Base-by-base conservation (phyloP, 805 yeast species). In the Starmerella cellae region DNA sequence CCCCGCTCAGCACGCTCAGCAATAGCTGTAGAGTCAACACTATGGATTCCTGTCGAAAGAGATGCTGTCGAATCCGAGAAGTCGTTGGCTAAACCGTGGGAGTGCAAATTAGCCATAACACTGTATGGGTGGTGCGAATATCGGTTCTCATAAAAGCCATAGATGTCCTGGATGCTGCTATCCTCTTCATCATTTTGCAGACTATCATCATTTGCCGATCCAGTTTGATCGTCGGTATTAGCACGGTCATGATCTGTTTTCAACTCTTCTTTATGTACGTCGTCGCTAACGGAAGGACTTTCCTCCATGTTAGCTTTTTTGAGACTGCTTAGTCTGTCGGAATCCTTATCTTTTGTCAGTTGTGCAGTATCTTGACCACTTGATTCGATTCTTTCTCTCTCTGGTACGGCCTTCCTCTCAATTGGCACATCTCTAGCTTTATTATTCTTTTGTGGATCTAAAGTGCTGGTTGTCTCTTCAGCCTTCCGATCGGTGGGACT, bases 31-130 rank as follows among this genome's bases (percentile, higher is more conserved):
- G 50, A 44, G 27, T 52, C 57, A 14, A 50, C 29, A 33, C 56
- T 51, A 18, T 48, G 45, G 18, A 46, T 32, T 10, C 59, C 60
- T 8, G 60, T 55, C 4, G 59, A 55, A 3, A 57, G 36, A 19
- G 60, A 49, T 14, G 56, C 57, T 14, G 57, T 45, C 4, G 59
- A 54, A 37, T 53, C 57, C 5, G 55, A 35, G 33, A 13, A 42
- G 2, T 38, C 46, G 39, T 32, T 39, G 8, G 9, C 20, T 16
- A 21, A 22, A 9, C 30, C 39, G 17, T 26, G 18, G 6, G 16
- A 16, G 19, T 20, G 21, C n/a, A 27, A 20, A 2, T 37, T 31
- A 4, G 38, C 20, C 39, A 48, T 47, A 24, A 50, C 46, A 5
- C 27, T 36, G 43, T 52, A 47, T 5, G 54, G 54, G 16, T 36